Percentiles rank a stretch among this genome's conserved stretches.
phyloP scores from a whole-genome alignment of 192 early-diverging fungal species.

The Helicostylum pulchrum region DNA sequence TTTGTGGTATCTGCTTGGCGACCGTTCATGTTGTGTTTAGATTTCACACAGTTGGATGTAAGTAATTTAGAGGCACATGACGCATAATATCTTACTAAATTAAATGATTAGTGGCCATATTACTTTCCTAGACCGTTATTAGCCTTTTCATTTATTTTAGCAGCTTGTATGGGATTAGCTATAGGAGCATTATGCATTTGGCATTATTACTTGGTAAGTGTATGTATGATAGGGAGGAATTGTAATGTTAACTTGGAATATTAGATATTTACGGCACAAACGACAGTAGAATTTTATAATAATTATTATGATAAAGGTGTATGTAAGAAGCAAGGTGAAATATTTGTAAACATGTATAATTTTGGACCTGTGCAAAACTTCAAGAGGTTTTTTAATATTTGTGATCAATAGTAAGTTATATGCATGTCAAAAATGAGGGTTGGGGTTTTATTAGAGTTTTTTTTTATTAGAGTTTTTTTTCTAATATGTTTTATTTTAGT shows the following conservation, averaged over 20 bases:
- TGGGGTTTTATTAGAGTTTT: too few relatives aligned
- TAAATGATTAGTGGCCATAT: slow-evolving; percentile 49
- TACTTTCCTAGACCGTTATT: slow-evolving; percentile 48
- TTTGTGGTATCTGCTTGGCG: slow-evolving; percentile 43
- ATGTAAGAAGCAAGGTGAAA: slow-evolving; percentile 47
- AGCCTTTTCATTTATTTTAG: slow-evolving; percentile 48
- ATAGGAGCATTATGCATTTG: slow-evolving; percentile 50
- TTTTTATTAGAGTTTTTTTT: too few relatives aligned
- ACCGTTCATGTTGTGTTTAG: slow-evolving; percentile 47
- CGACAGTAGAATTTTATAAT: slow-evolving; percentile 63
- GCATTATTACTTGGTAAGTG: slow-evolving; percentile 58
- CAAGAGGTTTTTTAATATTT: slow-evolving; percentile 51
- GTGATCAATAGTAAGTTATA: slow-evolving; percentile 42
- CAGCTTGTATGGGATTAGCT: slow-evolving; percentile 52
- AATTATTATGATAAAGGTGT: slow-evolving; percentile 50
- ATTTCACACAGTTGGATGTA: slow-evolving; percentile 40
- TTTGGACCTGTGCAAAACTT: slow-evolving; percentile 45
- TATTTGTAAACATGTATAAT: slow-evolving; percentile 44
- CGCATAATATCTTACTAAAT: neutral
- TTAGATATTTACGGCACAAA: slow-evolving; percentile 53
- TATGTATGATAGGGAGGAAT: neutral
- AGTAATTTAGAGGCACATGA: neutral
- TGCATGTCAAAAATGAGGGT: too few relatives aligned
- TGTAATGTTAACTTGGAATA: neutral
- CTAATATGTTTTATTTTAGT: slow-evolving; percentile 19